These are phyloP conservation scores for Cercospora berteroae DNA, from an alignment of 2,329 filamentous ascomycete genomes.

Conservation along the genomic window DNA sequence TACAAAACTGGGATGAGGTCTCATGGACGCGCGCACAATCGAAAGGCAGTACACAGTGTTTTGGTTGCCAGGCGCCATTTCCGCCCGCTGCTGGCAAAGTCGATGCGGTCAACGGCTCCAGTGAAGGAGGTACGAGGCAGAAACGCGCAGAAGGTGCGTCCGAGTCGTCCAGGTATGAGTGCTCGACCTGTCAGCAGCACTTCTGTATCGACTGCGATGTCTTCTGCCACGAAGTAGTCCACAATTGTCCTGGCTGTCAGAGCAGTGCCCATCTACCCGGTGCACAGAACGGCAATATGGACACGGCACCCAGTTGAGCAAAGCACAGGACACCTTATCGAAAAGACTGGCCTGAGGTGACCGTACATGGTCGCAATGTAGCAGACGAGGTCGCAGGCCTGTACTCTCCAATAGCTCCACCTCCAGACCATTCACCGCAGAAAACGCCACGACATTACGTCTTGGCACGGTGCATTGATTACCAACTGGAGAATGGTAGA, in stretches of 20 bases:
- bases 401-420: background rate
- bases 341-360: background rate
- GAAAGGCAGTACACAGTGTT: constrained; percentile 59
- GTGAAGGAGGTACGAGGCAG: constrained; percentile 15
- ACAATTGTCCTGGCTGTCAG: constrained; percentile 93
- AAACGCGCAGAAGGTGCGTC: constrained; percentile 57
- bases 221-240: constrained; percentile 88
- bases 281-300: constrained; percentile 9
- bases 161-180: constrained; percentile 85
- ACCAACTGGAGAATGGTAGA: background rate
- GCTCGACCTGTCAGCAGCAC: constrained; percentile 79
- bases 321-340: background rate
- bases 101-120: constrained; percentile 26
- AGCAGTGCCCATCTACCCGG: constrained; percentile 38
- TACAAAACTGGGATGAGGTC: constrained; percentile 88
- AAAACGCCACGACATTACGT: background rate
- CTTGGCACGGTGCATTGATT: background rate
- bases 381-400: background rate
- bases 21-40: constrained; percentile 69
- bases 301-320: background rate
- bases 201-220: constrained; percentile 99
- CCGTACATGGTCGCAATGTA: background rate
- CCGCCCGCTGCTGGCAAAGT: constrained; percentile 48
- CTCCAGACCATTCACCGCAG: background rate
- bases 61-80: constrained; percentile 73